These are phyloP conservation scores for Clarireedia paspali DNA, from an alignment of 2,329 filamentous ascomycete species.

Conservation along the genomic window DNA sequence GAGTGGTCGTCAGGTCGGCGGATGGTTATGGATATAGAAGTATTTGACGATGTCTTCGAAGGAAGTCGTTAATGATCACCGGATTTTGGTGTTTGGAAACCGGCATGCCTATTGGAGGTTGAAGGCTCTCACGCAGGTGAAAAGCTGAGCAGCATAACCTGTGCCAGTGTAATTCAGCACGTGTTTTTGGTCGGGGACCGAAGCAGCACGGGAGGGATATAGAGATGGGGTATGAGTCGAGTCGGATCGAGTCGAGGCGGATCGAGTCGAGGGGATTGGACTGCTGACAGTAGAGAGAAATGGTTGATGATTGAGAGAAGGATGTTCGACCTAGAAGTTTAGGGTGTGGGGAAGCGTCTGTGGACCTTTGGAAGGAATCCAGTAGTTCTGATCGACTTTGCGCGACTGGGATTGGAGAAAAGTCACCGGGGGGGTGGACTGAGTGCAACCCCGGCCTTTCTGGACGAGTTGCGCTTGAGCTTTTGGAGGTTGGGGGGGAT, in stretches of 20 bases:
- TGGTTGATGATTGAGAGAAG: background rate
- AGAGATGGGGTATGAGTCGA: background rate
- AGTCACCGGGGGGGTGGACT: background rate
- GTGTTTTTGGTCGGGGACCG: background rate
- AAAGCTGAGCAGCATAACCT: slow-evolving; percentile 20
- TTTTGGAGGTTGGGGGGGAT: background rate
- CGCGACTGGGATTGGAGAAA: background rate
- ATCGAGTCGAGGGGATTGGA: background rate
- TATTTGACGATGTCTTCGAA: slow-evolving; percentile 11
- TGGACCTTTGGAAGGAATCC: slow-evolving; percentile 6
- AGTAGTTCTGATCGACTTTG: background rate
- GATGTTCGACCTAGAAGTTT: slow-evolving; percentile 5
- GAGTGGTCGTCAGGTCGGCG: slow-evolving; percentile 14
- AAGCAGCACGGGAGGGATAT: background rate
- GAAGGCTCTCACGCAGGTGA: slow-evolving; percentile 15
- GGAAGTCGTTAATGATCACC: slow-evolving; percentile 22
- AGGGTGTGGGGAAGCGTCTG: slow-evolving; percentile 7
- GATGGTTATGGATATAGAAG: slow-evolving; percentile 10
- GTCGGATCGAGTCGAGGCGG: background rate
- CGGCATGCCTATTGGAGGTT: slow-evolving; percentile 26
- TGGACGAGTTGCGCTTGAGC: background rate
- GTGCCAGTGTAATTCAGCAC: slow-evolving; percentile 2
- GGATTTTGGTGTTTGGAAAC: slow-evolving; percentile 17
- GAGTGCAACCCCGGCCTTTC: slow-evolving; percentile 6
- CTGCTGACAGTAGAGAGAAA: background rate